Percentiles rank a stretch among this genome's conserved stretches.
phyloP scores from a whole-genome alignment of 306 rosid genomes.

The Sicyos baderoa region DNA sequence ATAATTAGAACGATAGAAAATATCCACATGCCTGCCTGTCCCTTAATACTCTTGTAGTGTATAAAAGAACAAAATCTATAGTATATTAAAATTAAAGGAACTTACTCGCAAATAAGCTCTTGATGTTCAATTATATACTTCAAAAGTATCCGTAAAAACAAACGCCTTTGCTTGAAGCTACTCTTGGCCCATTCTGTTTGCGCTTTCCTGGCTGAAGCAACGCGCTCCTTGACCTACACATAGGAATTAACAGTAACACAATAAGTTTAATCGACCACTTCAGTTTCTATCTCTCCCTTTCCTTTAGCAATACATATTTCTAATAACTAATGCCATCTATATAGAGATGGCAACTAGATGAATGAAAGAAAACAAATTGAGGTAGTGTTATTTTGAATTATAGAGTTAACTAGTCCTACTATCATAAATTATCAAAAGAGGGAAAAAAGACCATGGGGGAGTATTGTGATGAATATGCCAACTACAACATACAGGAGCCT shows the following conservation, averaged over 20 bases:
- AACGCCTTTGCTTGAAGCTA: constrained; percentile 85
- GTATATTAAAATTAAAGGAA: not conserved
- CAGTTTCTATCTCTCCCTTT: not conserved
- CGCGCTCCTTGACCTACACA: constrained; percentile 74
- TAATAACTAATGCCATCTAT: not conserved
- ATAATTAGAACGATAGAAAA: constrained; percentile 17
- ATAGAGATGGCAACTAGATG: not conserved
- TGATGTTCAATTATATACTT: constrained; percentile 80
- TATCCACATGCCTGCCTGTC: not conserved
- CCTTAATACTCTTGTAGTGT: not conserved
- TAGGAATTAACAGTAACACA: constrained; percentile 14
- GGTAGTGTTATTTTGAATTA: not conserved
- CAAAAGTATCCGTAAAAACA: constrained; percentile 69
- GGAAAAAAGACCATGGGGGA: not conserved
- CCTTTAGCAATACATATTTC: not conserved
- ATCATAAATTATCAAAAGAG: not conserved
- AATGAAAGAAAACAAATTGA: not conserved
- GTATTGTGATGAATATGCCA: not conserved
- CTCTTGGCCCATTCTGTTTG: constrained; percentile 80
- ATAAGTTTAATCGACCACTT: constrained; percentile 16
- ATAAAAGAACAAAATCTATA: not conserved
- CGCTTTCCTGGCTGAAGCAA: constrained; percentile 70
- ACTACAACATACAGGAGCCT: not conserved
- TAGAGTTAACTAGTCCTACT: not conserved
- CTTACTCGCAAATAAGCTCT: constrained; percentile 93